Evolutionary conservation across 164 flowering plant species (phyloP), one percentile per base, ranked within the genome.

Genomic region (Taxillus chinensis): DNA sequence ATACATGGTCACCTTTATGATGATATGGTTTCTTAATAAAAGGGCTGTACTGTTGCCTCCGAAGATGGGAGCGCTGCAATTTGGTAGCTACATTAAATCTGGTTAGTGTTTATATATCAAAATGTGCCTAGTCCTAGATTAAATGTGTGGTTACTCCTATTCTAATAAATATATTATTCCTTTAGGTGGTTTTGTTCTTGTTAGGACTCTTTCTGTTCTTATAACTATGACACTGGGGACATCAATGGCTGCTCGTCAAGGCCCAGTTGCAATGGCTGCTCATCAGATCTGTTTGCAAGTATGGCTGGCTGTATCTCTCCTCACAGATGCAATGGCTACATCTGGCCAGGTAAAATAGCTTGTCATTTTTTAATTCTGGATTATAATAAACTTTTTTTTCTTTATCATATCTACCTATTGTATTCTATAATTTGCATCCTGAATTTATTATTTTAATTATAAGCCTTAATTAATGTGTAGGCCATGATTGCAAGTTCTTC

Each of bases 191-290:
- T 87, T 89, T 73, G 90, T 91, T 73, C 63, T 95, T 63, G 97
- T 92, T 63, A 84, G 99, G 78, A 95, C 99, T 70, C 80, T 91
- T 50, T 79, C 99, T 59, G 86, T 86, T 62, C 80, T 91, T 16
- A 64, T 71, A 9, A 91, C 97, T 3, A 72, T 87, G 92, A 89
- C 97, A 17, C 59, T 91, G 68, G 96, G 79, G 12, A 86, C 99
- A 61, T 89, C 96, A 60, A 85, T 95, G 97, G 99, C 99, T 75
- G 96, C 97, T 70, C 96, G 96, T 61, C 95, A 86, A 73, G 97
- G 99, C 57, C 82, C 97, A 10, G 45, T 82, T 41, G 89, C 96
- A 53, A 95, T 95, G 99, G 96, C 97, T 42, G 97, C 93, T 68
- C 99, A 95, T 73, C 99, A 95, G 67, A 86, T 95, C 70, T 95